Percentiles rank a stretch among this genome's conserved stretches.
phyloP scores from a whole-genome alignment of 345 rosid genomes.

The Ailanthus altissimus region DNA sequence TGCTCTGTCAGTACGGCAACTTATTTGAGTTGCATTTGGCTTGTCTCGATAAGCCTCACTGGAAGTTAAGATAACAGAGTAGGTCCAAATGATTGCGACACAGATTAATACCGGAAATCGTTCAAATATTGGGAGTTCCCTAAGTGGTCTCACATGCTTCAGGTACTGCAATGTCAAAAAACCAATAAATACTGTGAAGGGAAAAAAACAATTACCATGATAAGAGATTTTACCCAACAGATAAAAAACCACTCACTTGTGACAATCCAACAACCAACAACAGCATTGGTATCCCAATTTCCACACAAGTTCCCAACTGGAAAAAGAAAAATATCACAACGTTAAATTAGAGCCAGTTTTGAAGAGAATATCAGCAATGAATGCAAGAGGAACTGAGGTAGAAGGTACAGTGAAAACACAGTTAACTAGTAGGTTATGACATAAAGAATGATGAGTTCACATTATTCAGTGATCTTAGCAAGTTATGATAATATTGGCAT shows the following conservation, averaged over 20 bases:
- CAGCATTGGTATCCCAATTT: conserved; percentile 94
- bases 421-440: background rate
- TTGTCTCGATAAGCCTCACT: conserved; percentile 82
- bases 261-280: conserved; percentile 69
- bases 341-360: background rate
- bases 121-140: conserved; percentile 68
- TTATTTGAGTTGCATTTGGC: conserved; percentile 55
- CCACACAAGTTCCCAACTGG: conserved; percentile 91
- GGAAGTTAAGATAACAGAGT: conserved; percentile 80
- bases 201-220: conserved; percentile 7
- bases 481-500: background rate
- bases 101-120: conserved; percentile 78
- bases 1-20: conserved; percentile 83
- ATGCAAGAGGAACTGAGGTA: background rate
- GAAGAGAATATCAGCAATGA: background rate
- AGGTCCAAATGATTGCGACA: conserved; percentile 73
- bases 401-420: background rate
- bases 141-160: conserved; percentile 63
- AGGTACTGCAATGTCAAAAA: conserved; percentile 60
- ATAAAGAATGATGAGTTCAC: background rate
- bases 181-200: conserved; percentile 10
- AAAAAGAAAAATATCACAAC: conserved; percentile 15
- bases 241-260: conserved; percentile 49
- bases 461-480: background rate
- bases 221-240: background rate